Percentiles rank a stretch among this genome's conserved stretches.
Evolutionary conservation across 2,329 filamentous ascomycete species (phyloP).

Genomic region (Ophiocordyceps camponoti-floridani): DNA sequence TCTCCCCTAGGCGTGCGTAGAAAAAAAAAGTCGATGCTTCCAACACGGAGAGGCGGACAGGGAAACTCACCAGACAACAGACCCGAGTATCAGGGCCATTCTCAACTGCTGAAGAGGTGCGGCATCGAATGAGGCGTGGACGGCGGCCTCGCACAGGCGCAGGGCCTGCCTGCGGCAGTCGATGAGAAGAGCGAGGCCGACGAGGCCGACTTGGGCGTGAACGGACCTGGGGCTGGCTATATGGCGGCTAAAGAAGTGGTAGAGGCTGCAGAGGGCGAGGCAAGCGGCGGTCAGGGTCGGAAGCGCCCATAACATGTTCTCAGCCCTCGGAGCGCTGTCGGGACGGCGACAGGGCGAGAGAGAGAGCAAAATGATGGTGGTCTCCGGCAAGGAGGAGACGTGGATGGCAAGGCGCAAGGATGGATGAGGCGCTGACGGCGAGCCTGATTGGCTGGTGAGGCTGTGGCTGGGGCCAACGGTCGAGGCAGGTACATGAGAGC

Average conservation of each 20-base stretch:
- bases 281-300: constrained; percentile 20
- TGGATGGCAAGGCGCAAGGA: background rate
- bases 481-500: background rate
- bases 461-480: background rate
- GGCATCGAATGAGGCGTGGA: constrained; percentile 23
- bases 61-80: constrained; percentile 31
- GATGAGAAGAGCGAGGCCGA: constrained; percentile 14
- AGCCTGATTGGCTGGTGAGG: background rate
- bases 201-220: constrained; percentile 9
- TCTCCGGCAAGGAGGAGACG: constrained; percentile 1
- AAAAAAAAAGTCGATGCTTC: background rate
- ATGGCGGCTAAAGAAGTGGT: constrained; percentile 17
- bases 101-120: constrained; percentile 30
- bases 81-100: constrained; percentile 35
- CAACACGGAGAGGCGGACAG: background rate
- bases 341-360: constrained; percentile 1
- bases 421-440: background rate
- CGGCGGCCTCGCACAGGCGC: constrained; percentile 10
- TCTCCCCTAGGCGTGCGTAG: background rate
- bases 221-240: constrained; percentile 13
- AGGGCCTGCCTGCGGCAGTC: constrained; percentile 13
- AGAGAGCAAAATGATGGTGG: constrained; percentile 1
- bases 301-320: constrained; percentile 26
- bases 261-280: constrained; percentile 19
- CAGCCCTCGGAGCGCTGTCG: constrained; percentile 8